These are phyloP conservation scores for Chrysochromulina parva DNA, from an alignment of 78 protist genomes.

Conservation along the genomic window DNA sequence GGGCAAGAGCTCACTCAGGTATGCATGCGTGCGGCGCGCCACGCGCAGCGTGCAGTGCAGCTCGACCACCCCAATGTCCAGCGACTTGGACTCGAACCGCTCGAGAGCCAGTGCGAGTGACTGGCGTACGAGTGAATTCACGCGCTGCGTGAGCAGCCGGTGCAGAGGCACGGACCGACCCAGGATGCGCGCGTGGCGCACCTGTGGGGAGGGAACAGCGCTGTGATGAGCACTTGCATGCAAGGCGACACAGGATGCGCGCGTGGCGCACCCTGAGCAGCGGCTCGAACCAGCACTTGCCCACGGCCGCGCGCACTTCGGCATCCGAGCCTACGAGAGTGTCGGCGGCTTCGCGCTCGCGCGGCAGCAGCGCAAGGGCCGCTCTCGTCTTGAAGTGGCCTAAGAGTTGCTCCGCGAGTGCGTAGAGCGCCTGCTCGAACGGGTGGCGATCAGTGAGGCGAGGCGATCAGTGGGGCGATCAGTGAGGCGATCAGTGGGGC, in stretches of 20 bases:
- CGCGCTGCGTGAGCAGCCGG: slow-evolving; percentile 74
- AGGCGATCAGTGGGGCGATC: background rate
- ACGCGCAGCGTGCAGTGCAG: slow-evolving; percentile 53
- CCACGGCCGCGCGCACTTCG: no score
- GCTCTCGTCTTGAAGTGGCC: slow-evolving; percentile 75
- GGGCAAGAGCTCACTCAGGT: slow-evolving; percentile 52
- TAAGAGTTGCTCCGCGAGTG: slow-evolving; percentile 67
- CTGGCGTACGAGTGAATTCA: slow-evolving; percentile 52
- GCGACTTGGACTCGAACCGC: slow-evolving; percentile 66
- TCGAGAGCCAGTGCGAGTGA: slow-evolving; percentile 73
- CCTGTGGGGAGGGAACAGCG: background rate
- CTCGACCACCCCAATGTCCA: slow-evolving; percentile 66
- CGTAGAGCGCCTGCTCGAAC: slow-evolving; percentile 41
- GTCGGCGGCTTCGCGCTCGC: background rate
- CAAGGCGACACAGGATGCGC: slow-evolving; percentile 68
- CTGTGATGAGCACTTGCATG: background rate
- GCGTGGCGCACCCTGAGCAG: background rate
- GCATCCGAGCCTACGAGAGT: no score
- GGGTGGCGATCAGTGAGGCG: background rate
- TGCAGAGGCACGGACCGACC: slow-evolving; percentile 77
- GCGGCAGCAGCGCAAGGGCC: background rate
- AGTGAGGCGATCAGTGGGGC: background rate
- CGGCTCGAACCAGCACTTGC: background rate
- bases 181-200: slow-evolving; percentile 34
- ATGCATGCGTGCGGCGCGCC: slow-evolving; percentile 62